phyloP scores from a whole-genome alignment of 768 basidiomycete genomes.

The Coprinellus micaceus region DNA sequence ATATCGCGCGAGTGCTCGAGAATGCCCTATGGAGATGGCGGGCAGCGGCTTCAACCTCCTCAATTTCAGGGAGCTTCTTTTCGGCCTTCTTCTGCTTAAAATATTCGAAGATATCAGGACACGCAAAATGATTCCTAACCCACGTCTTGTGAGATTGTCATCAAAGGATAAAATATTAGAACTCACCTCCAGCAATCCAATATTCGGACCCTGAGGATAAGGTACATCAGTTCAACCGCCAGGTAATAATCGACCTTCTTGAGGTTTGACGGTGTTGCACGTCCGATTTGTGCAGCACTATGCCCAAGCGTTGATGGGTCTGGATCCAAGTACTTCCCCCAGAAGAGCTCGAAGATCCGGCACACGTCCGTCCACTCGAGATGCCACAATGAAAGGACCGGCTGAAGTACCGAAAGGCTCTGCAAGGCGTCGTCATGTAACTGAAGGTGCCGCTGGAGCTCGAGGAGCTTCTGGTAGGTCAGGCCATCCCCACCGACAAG shows the following conservation, averaged over 20 bases:
- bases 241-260: slow-evolving; percentile 33
- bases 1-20: slow-evolving; percentile 6
- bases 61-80: slow-evolving; percentile 15
- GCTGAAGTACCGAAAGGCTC: slow-evolving; percentile 19
- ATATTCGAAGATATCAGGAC: slow-evolving; percentile 16
- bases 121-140: slow-evolving; percentile 4
- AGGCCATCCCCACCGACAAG: slow-evolving; percentile 33
- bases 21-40: slow-evolving; percentile 1
- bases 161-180: background rate
- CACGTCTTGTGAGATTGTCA: background rate
- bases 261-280: slow-evolving; percentile 24
- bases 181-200: slow-evolving; percentile 34
- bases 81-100: slow-evolving; percentile 7
- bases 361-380: slow-evolving; percentile 27
- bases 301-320: slow-evolving; percentile 30
- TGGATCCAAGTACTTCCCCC: slow-evolving; percentile 16
- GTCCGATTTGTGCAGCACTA: slow-evolving; percentile 26
- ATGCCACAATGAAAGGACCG: slow-evolving; percentile 26
- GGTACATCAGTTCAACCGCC: slow-evolving; percentile 15
- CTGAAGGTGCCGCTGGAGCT: slow-evolving; percentile 24
- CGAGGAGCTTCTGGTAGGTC: slow-evolving; percentile 28
- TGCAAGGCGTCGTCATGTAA: slow-evolving; percentile 19
- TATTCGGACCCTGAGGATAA: slow-evolving; percentile 27
- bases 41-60: slow-evolving; percentile 14
- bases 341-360: slow-evolving; percentile 27